phyloP scores from a whole-genome alignment of 257 asterid genomes.

The Gentiana straminea region DNA sequence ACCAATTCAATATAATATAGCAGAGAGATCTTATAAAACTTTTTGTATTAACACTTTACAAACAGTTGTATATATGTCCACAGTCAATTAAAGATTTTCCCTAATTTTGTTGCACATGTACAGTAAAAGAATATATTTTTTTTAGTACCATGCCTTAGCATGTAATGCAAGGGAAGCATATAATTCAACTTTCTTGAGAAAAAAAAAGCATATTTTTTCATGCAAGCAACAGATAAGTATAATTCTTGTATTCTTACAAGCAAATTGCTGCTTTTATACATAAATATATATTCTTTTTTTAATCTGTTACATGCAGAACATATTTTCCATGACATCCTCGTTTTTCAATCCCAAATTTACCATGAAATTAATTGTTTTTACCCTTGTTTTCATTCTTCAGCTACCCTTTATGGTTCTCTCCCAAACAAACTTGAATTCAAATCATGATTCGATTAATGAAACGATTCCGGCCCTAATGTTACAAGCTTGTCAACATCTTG shows the following conservation, averaged over 20 bases:
- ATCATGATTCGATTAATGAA: slow-evolving; percentile 18
- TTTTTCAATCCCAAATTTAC: slow-evolving; percentile 17
- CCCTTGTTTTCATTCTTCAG: slow-evolving; percentile 18
- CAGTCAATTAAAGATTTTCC: too few species aligned
- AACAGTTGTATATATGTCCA: too few species aligned
- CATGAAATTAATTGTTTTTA: slow-evolving; percentile 25
- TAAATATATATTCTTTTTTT: slow-evolving; percentile 6
- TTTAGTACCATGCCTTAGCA: slow-evolving; percentile 6
- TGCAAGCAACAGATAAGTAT: slow-evolving; percentile 26
- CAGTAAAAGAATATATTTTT: slow-evolving; percentile 7
- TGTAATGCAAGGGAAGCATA: slow-evolving; percentile 33
- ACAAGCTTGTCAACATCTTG: slow-evolving; percentile 45
- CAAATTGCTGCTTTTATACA: slow-evolving; percentile 30
- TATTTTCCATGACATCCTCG: not conserved
- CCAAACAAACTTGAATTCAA: slow-evolving; percentile 7
- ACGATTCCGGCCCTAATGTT: slow-evolving; percentile 40
- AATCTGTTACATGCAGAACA: too few species aligned
- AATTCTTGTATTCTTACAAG: slow-evolving; percentile 23
- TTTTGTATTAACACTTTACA: too few species aligned
- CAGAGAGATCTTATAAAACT: too few species aligned
- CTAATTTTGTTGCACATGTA: not conserved
- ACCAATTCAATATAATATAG: too few species aligned
- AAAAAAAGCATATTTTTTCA: slow-evolving; percentile 23
- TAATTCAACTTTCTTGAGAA: slow-evolving; percentile 19
- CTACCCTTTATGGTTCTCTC: slow-evolving; percentile 25